phyloP scores from a whole-genome alignment of 2,329 filamentous ascomycete species.

The Xylaria multiplex region DNA sequence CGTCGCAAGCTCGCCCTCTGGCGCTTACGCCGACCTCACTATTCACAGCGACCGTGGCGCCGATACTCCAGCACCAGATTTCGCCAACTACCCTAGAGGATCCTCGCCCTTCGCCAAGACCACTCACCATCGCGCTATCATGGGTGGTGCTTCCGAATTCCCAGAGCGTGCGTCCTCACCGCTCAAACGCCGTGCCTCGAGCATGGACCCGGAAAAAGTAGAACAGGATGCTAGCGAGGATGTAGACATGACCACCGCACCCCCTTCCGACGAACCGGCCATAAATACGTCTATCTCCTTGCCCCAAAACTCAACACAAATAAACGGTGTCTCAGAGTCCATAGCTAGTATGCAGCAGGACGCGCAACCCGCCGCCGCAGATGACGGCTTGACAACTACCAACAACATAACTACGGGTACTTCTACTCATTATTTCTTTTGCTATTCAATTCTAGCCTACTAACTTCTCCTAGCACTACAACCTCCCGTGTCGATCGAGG shows the following conservation, averaged over 20 bases:
- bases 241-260: slow-evolving; percentile 57
- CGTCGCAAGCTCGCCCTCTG: slow-evolving; percentile 66
- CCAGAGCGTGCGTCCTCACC: slow-evolving; percentile 72
- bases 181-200: slow-evolving; percentile 70
- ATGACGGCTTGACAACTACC: slow-evolving; percentile 1
- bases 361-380: background rate
- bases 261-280: slow-evolving; percentile 39
- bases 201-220: slow-evolving; percentile 63
- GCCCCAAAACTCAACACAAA: slow-evolving; percentile 17
- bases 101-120: slow-evolving; percentile 63
- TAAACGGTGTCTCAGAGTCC: slow-evolving; percentile 27
- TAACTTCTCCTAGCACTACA: slow-evolving; percentile 37
- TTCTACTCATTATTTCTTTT: slow-evolving; percentile 5
- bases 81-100: slow-evolving; percentile 54
- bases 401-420: slow-evolving; percentile 26
- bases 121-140: slow-evolving; percentile 62
- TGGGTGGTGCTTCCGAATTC: slow-evolving; percentile 68
- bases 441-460: slow-evolving; percentile 13
- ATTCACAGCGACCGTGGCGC: slow-evolving; percentile 65
- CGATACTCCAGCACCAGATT: slow-evolving; percentile 55
- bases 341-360: slow-evolving; percentile 19
- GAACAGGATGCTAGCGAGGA: slow-evolving; percentile 56
- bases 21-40: slow-evolving; percentile 66
- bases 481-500: slow-evolving; percentile 61
- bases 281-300: slow-evolving; percentile 7